Evolutionary conservation across 345 rosid species (phyloP).

Genomic region (Syzygium oleosum): DNA sequence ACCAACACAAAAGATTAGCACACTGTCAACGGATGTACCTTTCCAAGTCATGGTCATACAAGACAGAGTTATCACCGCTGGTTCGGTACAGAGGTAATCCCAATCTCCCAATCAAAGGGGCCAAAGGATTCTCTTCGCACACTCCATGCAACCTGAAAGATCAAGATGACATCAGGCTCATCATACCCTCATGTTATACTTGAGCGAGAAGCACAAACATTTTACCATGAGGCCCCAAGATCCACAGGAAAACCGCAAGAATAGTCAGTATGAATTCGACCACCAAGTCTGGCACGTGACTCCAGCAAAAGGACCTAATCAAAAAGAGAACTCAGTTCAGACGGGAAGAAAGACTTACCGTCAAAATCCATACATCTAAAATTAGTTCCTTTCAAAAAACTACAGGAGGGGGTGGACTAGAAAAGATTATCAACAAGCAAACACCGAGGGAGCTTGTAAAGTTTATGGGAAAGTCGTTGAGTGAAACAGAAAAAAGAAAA

Average conservation of each 20-base stretch:
- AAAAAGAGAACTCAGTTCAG: not conserved
- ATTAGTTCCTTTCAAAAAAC: not conserved
- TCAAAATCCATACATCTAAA: not conserved
- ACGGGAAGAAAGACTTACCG: not conserved
- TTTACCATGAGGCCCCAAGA: slow-evolving; percentile 95
- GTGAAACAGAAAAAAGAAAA: not conserved
- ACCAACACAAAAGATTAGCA: not conserved
- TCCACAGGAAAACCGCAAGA: slow-evolving; percentile 93
- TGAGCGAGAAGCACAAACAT: not conserved
- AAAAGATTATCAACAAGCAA: not conserved
- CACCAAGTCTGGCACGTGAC: slow-evolving; percentile 83
- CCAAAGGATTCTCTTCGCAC: slow-evolving; percentile 86
- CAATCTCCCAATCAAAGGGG: slow-evolving; percentile 75
- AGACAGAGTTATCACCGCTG: slow-evolving; percentile 88
- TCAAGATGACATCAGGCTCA: not conserved
- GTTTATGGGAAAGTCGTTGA: not conserved
- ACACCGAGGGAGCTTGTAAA: not conserved
- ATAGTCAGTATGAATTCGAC: slow-evolving; percentile 78
- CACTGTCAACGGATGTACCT: slow-evolving; percentile 30
- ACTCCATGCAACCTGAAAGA: slow-evolving; percentile 87
- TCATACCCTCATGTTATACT: not conserved
- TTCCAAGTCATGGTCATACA: slow-evolving; percentile 94
- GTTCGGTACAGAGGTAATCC: slow-evolving; percentile 91
- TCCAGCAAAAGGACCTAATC: slow-evolving; percentile 70
- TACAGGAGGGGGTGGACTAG: not conserved